Evolutionary conservation across 1,284 basidiomycete genomes (phyloP).

Genomic region (Polyporus tsugae): DNA sequence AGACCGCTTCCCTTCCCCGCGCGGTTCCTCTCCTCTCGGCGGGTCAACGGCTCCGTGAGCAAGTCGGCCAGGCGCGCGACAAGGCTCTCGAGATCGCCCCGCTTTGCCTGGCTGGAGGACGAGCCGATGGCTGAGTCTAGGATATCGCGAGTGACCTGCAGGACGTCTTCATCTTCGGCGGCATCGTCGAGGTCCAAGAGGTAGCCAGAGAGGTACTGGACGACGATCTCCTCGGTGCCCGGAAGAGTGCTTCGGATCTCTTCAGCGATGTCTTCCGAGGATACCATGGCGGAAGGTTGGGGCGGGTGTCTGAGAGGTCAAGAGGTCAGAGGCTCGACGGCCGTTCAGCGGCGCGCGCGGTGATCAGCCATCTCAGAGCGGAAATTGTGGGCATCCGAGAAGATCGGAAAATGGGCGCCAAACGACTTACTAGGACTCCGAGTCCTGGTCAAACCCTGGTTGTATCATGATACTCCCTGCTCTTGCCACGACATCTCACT

Average conservation of each 20-base stretch:
- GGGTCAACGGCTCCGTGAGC: slow-evolving; percentile 69
- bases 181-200: slow-evolving; percentile 95
- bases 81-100: slow-evolving; percentile 59
- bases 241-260: slow-evolving; percentile 84
- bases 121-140: slow-evolving; percentile 67
- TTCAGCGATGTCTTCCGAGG: slow-evolving; percentile 68
- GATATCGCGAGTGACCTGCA: slow-evolving; percentile 81
- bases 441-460: no score
- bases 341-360: no score
- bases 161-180: slow-evolving; percentile 89
- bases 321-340: no score
- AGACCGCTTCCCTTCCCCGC: slow-evolving; percentile 61
- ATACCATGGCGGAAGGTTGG: slow-evolving; percentile 32
- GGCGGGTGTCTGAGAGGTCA: not conserved
- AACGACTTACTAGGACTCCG: no score
- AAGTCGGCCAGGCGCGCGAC: slow-evolving; percentile 73
- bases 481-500: not conserved
- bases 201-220: slow-evolving; percentile 93
- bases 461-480: not conserved
- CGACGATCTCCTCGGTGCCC: slow-evolving; percentile 91
- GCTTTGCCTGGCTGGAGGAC: slow-evolving; percentile 36
- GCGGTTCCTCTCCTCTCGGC: slow-evolving; percentile 62
- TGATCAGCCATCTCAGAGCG: no score
- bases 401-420: not conserved
- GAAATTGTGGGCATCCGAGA: not conserved